phyloP scores from a whole-genome alignment of 345 rosid species.

The Eucalyptus melliodora region DNA sequence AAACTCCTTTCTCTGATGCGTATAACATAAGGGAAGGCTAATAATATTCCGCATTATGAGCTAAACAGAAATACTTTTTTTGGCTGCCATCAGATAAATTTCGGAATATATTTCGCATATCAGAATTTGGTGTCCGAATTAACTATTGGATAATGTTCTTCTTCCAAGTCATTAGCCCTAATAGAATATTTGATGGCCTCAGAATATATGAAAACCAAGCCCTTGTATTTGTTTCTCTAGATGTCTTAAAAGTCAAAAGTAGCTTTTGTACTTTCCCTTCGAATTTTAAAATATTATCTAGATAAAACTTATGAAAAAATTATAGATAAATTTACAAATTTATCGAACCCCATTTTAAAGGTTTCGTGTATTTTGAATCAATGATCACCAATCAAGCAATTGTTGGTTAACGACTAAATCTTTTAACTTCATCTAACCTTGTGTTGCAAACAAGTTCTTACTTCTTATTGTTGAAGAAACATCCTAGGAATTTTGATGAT shows the following conservation, averaged over 20 bases:
- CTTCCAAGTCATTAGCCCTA: not conserved
- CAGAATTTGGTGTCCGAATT: not conserved
- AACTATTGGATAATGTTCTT: not conserved
- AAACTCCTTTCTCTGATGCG: not conserved
- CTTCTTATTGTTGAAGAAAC: not conserved
- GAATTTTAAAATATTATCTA: not conserved
- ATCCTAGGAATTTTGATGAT: not conserved
- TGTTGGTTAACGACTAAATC: not conserved
- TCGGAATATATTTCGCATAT: not conserved
- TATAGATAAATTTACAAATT: not conserved
- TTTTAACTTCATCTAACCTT: not conserved
- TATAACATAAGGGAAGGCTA: not conserved
- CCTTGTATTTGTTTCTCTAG: not conserved
- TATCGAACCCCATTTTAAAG: not conserved
- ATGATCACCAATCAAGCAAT: not conserved
- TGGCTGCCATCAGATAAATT: not conserved
- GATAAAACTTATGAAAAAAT: not conserved
- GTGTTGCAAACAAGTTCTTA: not conserved
- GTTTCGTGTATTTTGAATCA: not conserved
- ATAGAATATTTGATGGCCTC: not conserved
- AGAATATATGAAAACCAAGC: no score
- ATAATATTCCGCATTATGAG: not conserved
- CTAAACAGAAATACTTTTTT: not conserved
- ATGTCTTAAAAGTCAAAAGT: not conserved
- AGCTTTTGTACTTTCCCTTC: not conserved